Evolutionary conservation across 2,329 filamentous ascomycete genomes (phyloP).

Genomic region (Thelonectria blattea): DNA sequence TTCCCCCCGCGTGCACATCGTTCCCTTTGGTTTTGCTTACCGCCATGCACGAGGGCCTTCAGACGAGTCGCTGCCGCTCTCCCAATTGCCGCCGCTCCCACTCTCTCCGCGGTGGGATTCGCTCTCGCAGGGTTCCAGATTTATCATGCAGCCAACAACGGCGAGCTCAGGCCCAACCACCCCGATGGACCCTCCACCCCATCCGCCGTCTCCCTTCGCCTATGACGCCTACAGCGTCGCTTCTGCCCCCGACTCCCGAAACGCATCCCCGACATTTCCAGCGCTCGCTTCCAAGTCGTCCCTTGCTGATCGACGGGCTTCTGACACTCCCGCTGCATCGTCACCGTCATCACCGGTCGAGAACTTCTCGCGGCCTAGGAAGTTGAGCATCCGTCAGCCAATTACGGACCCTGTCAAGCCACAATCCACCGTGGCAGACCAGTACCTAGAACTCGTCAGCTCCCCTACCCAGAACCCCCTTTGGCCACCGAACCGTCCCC

Average conservation of each 20-base stretch:
- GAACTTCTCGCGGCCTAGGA: conserved; percentile 67
- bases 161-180: conserved; percentile 31
- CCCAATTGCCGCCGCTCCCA: conserved; percentile 44
- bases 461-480: conserved; percentile 38
- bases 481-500: conserved; percentile 50
- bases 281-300: conserved; percentile 41
- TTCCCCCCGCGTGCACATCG: conserved; percentile 32
- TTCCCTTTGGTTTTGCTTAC: conserved; percentile 33
- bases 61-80: conserved; percentile 30
- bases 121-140: conserved; percentile 39
- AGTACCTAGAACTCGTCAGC: conserved; percentile 40
- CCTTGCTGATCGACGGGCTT: conserved; percentile 43
- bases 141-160: conserved; percentile 34
- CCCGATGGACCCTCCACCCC: conserved; percentile 34
- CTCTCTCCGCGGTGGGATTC: conserved; percentile 55
- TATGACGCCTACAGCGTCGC: conserved; percentile 33
- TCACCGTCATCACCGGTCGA: conserved; percentile 51
- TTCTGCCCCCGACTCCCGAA: conserved; percentile 33
- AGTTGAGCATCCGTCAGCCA: conserved; percentile 57
- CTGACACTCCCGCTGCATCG: conserved; percentile 47
- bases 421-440: conserved; percentile 40
- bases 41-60: conserved; percentile 30
- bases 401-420: conserved; percentile 43
- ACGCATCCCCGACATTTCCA: conserved; percentile 40
- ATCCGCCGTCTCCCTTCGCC: conserved; percentile 35